These are phyloP conservation scores for Sphagnurus paluster DNA, from an alignment of 1,284 basidiomycete species.

Conservation along the genomic window DNA sequence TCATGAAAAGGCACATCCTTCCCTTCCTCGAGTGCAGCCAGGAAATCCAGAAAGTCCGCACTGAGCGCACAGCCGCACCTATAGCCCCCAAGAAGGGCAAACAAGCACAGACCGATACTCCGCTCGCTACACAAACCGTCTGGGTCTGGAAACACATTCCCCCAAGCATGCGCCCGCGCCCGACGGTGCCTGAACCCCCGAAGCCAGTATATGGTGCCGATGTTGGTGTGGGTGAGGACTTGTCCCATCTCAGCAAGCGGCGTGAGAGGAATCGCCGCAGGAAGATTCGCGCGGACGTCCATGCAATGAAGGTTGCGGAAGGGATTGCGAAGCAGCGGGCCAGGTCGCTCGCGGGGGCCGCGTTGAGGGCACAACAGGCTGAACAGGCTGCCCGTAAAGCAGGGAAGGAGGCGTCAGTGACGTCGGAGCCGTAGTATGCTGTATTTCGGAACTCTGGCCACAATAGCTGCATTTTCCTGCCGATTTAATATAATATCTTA, in stretches of 20 bases:
- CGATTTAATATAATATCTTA: too few species aligned
- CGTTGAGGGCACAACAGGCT: neutral
- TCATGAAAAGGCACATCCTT: slow-evolving; percentile 56
- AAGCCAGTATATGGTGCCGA: slow-evolving; percentile 35
- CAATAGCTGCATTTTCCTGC: too few species aligned
- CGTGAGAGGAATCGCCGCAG: slow-evolving; percentile 41
- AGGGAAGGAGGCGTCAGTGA: too few species aligned
- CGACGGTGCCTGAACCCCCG: slow-evolving; percentile 17
- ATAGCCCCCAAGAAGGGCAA: slow-evolving; percentile 26
- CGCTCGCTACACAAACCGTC: slow-evolving; percentile 19
- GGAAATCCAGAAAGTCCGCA: slow-evolving; percentile 45
- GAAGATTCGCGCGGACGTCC: slow-evolving; percentile 36
- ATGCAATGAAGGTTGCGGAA: slow-evolving; percentile 22
- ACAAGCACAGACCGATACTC: slow-evolving; percentile 13
- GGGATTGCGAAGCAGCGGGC: slow-evolving; percentile 4
- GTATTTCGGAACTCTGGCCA: too few species aligned
- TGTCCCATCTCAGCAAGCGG: slow-evolving; percentile 55
- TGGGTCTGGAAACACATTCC: slow-evolving; percentile 33
- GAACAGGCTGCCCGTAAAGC: neutral
- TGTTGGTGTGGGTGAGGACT: slow-evolving; percentile 55
- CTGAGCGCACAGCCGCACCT: slow-evolving; percentile 32
- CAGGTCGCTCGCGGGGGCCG: slow-evolving; percentile 1
- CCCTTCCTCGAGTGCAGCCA: slow-evolving; percentile 43
- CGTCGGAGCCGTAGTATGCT: too few species aligned
- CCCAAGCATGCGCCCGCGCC: slow-evolving; percentile 11